These are phyloP conservation scores for Teunomyces stri DNA, from an alignment of 805 yeast species.

Conservation along the genomic window DNA sequence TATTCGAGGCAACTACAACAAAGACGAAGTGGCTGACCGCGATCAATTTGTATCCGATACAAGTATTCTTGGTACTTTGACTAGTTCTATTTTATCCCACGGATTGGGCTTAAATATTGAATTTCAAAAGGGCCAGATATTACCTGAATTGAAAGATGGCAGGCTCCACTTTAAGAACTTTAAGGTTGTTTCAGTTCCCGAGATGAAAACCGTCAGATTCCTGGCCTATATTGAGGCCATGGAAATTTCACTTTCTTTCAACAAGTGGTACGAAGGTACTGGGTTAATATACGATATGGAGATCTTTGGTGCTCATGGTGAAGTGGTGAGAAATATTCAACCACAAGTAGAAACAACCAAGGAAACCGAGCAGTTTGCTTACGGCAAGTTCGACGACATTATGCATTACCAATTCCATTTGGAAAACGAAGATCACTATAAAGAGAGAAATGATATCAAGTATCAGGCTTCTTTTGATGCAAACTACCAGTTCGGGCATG, in stretches of 20 bases:
- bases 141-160: slow-evolving; percentile 51
- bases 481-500: slow-evolving; percentile 30
- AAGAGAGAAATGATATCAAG: neutral
- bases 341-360: neutral
- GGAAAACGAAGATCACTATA: slow-evolving; percentile 6
- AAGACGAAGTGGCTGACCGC: neutral
- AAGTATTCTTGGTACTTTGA: slow-evolving; percentile 30
- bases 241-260: slow-evolving; percentile 46
- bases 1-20: slow-evolving; percentile 14
- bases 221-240: slow-evolving; percentile 41
- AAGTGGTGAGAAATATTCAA: slow-evolving; percentile 11
- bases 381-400: slow-evolving; percentile 25
- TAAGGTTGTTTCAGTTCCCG: slow-evolving; percentile 10
- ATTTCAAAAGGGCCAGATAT: slow-evolving; percentile 37
- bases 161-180: slow-evolving; percentile 46
- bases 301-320: slow-evolving; percentile 47
- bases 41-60: slow-evolving; percentile 6
- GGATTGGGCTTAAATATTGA: slow-evolving; percentile 37
- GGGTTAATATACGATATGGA: slow-evolving; percentile 52
- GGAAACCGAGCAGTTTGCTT: neutral
- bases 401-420: slow-evolving; percentile 33
- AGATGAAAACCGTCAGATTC: slow-evolving; percentile 8
- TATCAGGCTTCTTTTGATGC: slow-evolving; percentile 23
- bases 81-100: slow-evolving; percentile 36
- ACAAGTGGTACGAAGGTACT: slow-evolving; percentile 55